Evolutionary conservation across 2,329 filamentous ascomycete species (phyloP).

Genomic region (Colletotrichum simmondsii): DNA sequence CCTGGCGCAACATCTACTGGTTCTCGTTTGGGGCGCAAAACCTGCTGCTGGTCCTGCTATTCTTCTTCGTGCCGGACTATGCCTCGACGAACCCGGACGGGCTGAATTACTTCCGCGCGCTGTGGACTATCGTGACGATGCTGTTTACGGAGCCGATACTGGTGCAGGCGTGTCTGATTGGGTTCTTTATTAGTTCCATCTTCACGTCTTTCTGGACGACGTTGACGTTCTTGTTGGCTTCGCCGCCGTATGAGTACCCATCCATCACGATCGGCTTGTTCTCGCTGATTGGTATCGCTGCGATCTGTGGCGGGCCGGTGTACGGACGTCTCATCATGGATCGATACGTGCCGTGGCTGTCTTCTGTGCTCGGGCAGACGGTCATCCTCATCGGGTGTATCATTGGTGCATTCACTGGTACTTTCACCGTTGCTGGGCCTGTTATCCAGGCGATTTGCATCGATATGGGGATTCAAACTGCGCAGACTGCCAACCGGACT

Average conservation of each 20-base stretch:
- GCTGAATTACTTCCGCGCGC: slow-evolving; percentile 72
- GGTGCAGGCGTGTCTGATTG: slow-evolving; percentile 75
- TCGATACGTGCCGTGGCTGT: slow-evolving; percentile 74
- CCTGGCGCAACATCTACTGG: slow-evolving; percentile 85
- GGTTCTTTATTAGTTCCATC: slow-evolving; percentile 66
- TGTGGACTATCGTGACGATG: slow-evolving; percentile 73
- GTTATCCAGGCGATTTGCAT: slow-evolving; percentile 77
- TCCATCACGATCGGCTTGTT: slow-evolving; percentile 81
- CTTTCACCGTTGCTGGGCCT: slow-evolving; percentile 74
- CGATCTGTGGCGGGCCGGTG: slow-evolving; percentile 74
- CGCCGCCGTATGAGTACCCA: slow-evolving; percentile 74
- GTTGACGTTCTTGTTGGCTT: slow-evolving; percentile 81
- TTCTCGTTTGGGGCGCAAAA: slow-evolving; percentile 78
- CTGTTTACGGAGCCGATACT: slow-evolving; percentile 74
- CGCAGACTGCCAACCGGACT: slow-evolving; percentile 78
- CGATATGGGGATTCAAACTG: slow-evolving; percentile 78
- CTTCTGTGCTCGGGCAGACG: slow-evolving; percentile 70
- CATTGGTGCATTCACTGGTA: slow-evolving; percentile 76
- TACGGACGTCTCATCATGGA: slow-evolving; percentile 79
- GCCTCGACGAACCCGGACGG: slow-evolving; percentile 76
- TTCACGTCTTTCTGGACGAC: slow-evolving; percentile 71
- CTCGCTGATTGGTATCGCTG: slow-evolving; percentile 78
- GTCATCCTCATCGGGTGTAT: slow-evolving; percentile 70
- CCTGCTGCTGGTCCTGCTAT: slow-evolving; percentile 72
- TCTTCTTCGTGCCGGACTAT: slow-evolving; percentile 83